Evolutionary conservation across 768 basidiomycete species (phyloP).

Genomic region (Panus rudis): DNA sequence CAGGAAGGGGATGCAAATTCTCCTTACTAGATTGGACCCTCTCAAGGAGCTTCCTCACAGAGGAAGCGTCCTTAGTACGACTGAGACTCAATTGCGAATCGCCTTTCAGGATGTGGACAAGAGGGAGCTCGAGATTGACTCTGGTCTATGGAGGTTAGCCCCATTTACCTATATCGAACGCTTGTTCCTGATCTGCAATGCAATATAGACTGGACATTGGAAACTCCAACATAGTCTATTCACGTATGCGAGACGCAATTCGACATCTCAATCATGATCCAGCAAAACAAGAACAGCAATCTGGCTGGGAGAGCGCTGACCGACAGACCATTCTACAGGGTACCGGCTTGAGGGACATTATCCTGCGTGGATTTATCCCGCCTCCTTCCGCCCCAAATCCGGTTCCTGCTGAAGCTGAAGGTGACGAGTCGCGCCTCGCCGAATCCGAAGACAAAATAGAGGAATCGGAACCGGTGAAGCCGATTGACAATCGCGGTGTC

Average conservation of each 20-base stretch:
- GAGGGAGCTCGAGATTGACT: slow-evolving; percentile 34
- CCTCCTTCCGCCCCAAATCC: slow-evolving; percentile 11
- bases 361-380: slow-evolving; percentile 50
- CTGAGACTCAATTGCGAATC: slow-evolving; percentile 47
- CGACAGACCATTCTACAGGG: slow-evolving; percentile 57
- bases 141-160: slow-evolving; percentile 42
- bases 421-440: slow-evolving; percentile 9
- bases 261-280: slow-evolving; percentile 49
- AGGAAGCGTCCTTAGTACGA: slow-evolving; percentile 48
- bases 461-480: not conserved
- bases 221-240: slow-evolving; percentile 53
- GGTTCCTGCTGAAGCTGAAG: slow-evolving; percentile 14
- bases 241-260: slow-evolving; percentile 68
- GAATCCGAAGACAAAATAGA: not conserved
- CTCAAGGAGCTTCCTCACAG: slow-evolving; percentile 43
- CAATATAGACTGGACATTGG: slow-evolving; percentile 58
- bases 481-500: slow-evolving; percentile 14
- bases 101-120: slow-evolving; percentile 53
- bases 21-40: slow-evolving; percentile 60
- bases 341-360: slow-evolving; percentile 62
- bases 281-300: slow-evolving; percentile 27
- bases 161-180: not conserved
- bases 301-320: slow-evolving; percentile 16
- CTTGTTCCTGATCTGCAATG: slow-evolving; percentile 1
- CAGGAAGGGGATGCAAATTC: slow-evolving; percentile 65